Conservation (phyloP, 495 filamentous ascomycete genomes). For the Rusavskia elegans region DNA sequence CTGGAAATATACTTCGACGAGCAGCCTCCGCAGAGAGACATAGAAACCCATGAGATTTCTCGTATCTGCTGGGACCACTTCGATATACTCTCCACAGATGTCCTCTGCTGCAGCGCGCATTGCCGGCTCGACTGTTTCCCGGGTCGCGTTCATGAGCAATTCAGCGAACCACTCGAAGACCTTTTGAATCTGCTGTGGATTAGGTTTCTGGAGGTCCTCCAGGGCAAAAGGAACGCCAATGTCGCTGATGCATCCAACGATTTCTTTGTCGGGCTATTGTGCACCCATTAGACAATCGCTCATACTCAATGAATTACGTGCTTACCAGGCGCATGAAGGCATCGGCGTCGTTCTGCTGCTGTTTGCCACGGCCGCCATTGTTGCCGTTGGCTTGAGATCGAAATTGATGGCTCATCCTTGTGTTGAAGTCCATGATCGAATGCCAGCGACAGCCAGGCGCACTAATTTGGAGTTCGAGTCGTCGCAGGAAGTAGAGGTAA, state of each 20-base stretch:
- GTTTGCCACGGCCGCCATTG: conserved; percentile 26
- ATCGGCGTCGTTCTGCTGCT: conserved; percentile 54
- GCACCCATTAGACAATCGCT: background rate
- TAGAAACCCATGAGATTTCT: conserved; percentile 91
- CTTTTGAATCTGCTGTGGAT: conserved; percentile 83
- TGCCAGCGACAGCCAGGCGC: background rate
- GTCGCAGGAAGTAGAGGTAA: no score
- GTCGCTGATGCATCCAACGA: conserved; percentile 90
- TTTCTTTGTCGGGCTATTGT: conserved; percentile 60
- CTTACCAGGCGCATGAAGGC: conserved; percentile 74
- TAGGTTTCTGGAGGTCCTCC: conserved; percentile 86
- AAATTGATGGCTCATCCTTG: conserved; percentile 62
- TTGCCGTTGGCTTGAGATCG: conserved; percentile 14
- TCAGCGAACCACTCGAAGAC: conserved; percentile 97
- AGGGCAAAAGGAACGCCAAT: conserved; percentile 77
- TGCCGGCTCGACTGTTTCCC: conserved; percentile 81
- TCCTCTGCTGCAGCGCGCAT: conserved; percentile 84
- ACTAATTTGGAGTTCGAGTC: no score
- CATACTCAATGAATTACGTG: background rate
- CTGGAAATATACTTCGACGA: conserved; percentile 41
- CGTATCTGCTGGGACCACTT: conserved; percentile 71
- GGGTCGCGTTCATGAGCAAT: conserved; percentile 76
- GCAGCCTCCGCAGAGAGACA: conserved; percentile 53
- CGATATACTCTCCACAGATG: conserved; percentile 63
- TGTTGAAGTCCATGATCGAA: conserved; percentile 42